phyloP scores from a whole-genome alignment of 2,329 filamentous ascomycete genomes.

The Stagonosporopsis cucurbitacearum region DNA sequence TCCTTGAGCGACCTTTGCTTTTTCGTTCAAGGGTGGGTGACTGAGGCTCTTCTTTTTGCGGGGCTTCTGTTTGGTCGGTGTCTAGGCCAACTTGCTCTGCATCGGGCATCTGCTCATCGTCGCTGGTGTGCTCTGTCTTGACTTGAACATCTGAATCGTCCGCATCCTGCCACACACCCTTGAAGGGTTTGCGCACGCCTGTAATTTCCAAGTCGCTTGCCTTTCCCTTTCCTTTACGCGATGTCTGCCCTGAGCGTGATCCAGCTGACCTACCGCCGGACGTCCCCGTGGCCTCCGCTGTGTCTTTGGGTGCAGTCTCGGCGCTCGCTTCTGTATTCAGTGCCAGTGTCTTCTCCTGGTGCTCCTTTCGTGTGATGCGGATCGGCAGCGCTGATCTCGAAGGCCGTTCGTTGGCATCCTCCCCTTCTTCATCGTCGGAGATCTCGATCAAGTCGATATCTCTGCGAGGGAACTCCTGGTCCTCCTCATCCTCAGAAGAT shows the following conservation, averaged over 20 bases:
- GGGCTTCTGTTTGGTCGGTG: slow-evolving; percentile 10
- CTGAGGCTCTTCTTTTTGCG: slow-evolving; percentile 36
- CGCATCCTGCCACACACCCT: slow-evolving; percentile 54
- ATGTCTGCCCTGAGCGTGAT: slow-evolving; percentile 25
- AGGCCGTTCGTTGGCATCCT: slow-evolving; percentile 26
- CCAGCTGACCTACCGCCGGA: slow-evolving; percentile 29
- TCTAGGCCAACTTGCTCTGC: slow-evolving; percentile 35
- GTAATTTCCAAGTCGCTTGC: slow-evolving; percentile 53
- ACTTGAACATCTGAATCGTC: slow-evolving; percentile 51
- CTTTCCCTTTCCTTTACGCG: slow-evolving; percentile 50
- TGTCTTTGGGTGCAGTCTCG: slow-evolving; percentile 52
- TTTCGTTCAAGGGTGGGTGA: slow-evolving; percentile 47
- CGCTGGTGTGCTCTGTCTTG: slow-evolving; percentile 62
- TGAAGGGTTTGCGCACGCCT: slow-evolving; percentile 51
- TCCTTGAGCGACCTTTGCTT: slow-evolving; percentile 27
- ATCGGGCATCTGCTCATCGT: slow-evolving; percentile 49
- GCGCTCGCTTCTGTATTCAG: slow-evolving; percentile 62
- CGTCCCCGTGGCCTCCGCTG: slow-evolving; percentile 42
- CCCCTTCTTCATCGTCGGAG: slow-evolving; percentile 59
- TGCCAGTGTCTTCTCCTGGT: slow-evolving; percentile 60
- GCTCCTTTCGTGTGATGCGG: slow-evolving; percentile 62
- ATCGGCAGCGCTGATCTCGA: slow-evolving; percentile 52
- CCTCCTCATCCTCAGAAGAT: slow-evolving; percentile 60
- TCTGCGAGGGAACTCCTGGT: slow-evolving; percentile 51
- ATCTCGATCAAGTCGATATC: slow-evolving; percentile 67